Evolutionary conservation across 805 yeast genomes (phyloP).

Genomic region (Clavispora phyllophila): DNA sequence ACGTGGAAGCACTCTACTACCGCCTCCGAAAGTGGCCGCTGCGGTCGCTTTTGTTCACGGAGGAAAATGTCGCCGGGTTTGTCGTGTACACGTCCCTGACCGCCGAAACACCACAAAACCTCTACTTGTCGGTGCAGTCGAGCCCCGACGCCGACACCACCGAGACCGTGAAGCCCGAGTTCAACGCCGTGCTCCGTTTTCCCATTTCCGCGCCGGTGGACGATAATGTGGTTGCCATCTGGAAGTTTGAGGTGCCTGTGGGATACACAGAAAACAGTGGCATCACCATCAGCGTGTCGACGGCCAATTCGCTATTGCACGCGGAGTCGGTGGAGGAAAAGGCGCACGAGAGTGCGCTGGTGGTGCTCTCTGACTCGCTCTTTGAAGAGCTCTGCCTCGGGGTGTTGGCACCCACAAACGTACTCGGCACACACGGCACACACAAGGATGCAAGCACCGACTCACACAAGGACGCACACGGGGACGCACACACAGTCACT

Average conservation of each 20-base stretch:
- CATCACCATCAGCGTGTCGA: conserved; percentile 3
- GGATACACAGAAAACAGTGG: conserved; percentile 4
- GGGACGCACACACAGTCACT: not conserved
- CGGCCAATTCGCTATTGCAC: conserved; percentile 2
- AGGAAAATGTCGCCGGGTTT: conserved; percentile 27
- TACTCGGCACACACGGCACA: not conserved
- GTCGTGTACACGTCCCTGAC: conserved; percentile 14
- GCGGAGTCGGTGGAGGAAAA: not conserved
- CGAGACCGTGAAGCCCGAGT: not conserved
- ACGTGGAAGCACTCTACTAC: conserved; percentile 5
- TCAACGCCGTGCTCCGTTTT: not conserved
- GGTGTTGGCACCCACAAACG: no score
- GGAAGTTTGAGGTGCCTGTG: conserved; percentile 25
- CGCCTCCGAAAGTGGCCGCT: not conserved
- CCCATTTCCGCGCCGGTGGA: not conserved
- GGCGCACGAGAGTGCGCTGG: not conserved
- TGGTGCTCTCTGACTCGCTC: conserved; percentile 2
- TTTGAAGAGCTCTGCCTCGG: conserved; percentile 7
- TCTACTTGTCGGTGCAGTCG: conserved; percentile 3
- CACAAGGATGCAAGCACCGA: not conserved
- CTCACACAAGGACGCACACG: not conserved
- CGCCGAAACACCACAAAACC: conserved; percentile 1
- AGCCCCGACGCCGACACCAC: not conserved
- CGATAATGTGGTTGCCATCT: conserved; percentile 9
- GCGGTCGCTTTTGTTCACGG: conserved; percentile 22